These are phyloP conservation scores for Trametes sanguinea DNA, from an alignment of 768 basidiomycete genomes.

Conservation along the genomic window DNA sequence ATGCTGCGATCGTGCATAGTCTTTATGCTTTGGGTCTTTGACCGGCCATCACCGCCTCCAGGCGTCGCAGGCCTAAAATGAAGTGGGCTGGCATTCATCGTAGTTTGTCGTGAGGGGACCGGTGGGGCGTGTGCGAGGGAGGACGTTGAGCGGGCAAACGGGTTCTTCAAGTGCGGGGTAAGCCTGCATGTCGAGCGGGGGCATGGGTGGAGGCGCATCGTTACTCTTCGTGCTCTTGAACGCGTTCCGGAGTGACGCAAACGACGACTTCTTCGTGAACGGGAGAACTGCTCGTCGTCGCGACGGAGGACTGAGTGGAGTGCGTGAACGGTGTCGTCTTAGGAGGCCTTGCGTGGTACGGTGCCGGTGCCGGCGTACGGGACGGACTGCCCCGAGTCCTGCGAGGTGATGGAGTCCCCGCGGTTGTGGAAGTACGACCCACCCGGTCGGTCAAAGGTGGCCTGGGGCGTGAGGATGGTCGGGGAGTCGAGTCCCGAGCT, in stretches of 20 bases:
- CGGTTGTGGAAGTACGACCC: slow-evolving; percentile 73
- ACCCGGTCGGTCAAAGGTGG: slow-evolving; percentile 47
- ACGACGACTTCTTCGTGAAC: slow-evolving; percentile 82
- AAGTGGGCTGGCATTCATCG: slow-evolving; percentile 50
- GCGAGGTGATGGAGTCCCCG: slow-evolving; percentile 77
- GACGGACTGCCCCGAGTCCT: slow-evolving; percentile 69
- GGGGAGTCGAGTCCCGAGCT: slow-evolving; percentile 68
- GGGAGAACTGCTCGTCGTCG: slow-evolving; percentile 46
- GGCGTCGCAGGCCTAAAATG: slow-evolving; percentile 65
- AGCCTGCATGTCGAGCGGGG: slow-evolving; percentile 63
- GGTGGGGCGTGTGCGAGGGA: slow-evolving; percentile 59
- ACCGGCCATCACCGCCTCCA: slow-evolving; percentile 47
- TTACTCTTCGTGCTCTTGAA: slow-evolving; percentile 70
- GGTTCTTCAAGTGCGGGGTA: slow-evolving; percentile 80
- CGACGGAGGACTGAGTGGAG: slow-evolving; percentile 71
- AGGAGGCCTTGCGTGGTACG: slow-evolving; percentile 38
- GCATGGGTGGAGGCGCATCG: slow-evolving; percentile 73
- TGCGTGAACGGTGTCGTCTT: slow-evolving; percentile 59
- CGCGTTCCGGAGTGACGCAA: slow-evolving; percentile 84
- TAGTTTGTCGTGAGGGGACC: slow-evolving; percentile 39
- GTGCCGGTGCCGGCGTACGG: slow-evolving; percentile 29
- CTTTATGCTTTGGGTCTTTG: slow-evolving; percentile 49
- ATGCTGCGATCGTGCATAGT: slow-evolving; percentile 70
- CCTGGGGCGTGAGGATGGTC: slow-evolving; percentile 53
- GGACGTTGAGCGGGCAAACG: slow-evolving; percentile 80